Base-by-base conservation (phyloP, 176 grass and related monocot species). In the Lolium rigidum region DNA sequence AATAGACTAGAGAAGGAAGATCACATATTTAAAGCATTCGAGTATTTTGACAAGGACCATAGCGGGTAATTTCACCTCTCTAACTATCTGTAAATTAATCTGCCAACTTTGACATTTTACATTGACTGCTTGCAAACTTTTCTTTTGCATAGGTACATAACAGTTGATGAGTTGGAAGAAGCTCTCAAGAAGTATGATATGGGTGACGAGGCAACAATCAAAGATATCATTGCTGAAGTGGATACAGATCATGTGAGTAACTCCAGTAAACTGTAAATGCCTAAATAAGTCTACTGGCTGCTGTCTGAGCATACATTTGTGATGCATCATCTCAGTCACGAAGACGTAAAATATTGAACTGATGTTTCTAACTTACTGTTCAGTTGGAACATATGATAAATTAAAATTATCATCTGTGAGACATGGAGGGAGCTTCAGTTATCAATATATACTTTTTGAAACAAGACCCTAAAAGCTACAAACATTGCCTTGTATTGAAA, bases 181-280 rank as follows among this genome's bases (percentile, higher is more conserved):
- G 93, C 95, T 86, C 79, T 98, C 25, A 90, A 83, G 81, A 98
- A 95, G 73, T 95, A 98, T 75, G 94, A 95, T 65, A 98, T 95
- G 95, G 95, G 93, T 28, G 93, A 98, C 89, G 95, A 94, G 31
- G 64, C 89, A 74, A 98, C 95, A 39, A 92, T 98, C 70, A 95
- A 98, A 89, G 95, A 98, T 78, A 98, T 98, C 54, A 98, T 98
- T 80, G 88, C 95, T 79, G 95, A 98, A 98, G 95, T 98, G 35
- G 95, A 98, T 80, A 92, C 88, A 38, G 95, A 98, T 66, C 80
- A 95, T 89, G 95, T 95, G 83, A 88, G 81, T 86, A 26, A 84
- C 35, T 82, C 24, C 11, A 59, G 16, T 26, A 35, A 84, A 70
- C 11, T 51, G 16, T 26, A 35, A 84, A 70, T 65, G 6, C 50